Percentiles rank a stretch among this genome's conserved stretches.
Conservation (phyloP, 768 basidiomycete species). For the Russula compacta region DNA sequence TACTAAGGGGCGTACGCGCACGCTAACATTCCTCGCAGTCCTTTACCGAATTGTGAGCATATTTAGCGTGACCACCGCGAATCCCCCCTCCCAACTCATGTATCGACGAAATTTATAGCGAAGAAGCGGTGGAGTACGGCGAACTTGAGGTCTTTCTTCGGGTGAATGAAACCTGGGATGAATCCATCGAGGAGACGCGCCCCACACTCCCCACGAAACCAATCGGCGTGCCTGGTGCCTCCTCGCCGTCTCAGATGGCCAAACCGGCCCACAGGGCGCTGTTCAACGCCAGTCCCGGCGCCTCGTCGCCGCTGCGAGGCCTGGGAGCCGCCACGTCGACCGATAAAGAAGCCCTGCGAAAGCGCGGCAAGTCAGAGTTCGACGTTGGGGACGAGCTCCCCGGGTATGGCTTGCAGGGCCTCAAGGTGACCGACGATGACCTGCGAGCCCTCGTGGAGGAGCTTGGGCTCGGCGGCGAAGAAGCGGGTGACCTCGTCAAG, state of each 20-base stretch:
- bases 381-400: slow-evolving; percentile 62
- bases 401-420: slow-evolving; percentile 66
- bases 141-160: slow-evolving; percentile 66
- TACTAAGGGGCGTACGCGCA: not conserved
- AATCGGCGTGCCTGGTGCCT: slow-evolving; percentile 75
- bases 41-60: slow-evolving; percentile 62
- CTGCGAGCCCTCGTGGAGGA: slow-evolving; percentile 61
- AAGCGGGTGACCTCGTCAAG: slow-evolving; percentile 67
- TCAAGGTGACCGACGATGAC: slow-evolving; percentile 71
- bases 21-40: slow-evolving; percentile 35
- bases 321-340: not conserved
- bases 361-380: slow-evolving; percentile 44
- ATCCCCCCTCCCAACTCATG: slow-evolving; percentile 11
- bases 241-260: slow-evolving; percentile 61
- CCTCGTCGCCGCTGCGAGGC: slow-evolving; percentile 24
- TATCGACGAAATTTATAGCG: slow-evolving; percentile 34
- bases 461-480: slow-evolving; percentile 66
- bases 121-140: slow-evolving; percentile 75
- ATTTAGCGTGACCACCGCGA: not conserved
- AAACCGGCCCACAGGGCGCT: slow-evolving; percentile 64
- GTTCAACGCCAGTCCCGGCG: slow-evolving; percentile 31
- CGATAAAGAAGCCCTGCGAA: slow-evolving; percentile 28
- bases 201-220: slow-evolving; percentile 47
- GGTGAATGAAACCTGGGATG: slow-evolving; percentile 61
- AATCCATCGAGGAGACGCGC: slow-evolving; percentile 48